Base-by-base conservation (phyloP, 768 basidiomycete species). In the Suillus tomentosus region DNA sequence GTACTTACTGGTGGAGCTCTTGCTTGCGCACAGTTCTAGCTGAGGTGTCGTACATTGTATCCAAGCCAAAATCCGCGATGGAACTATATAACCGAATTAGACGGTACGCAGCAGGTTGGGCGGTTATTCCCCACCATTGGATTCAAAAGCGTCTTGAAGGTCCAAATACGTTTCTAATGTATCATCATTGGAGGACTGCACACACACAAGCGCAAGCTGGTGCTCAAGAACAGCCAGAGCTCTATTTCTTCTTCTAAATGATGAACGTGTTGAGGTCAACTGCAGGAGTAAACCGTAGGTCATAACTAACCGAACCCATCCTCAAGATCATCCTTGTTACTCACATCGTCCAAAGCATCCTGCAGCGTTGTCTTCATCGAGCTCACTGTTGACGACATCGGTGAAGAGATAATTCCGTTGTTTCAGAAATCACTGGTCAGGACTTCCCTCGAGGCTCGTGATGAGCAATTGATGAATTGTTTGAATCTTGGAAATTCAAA, bases 101-200 rank as follows among this genome's bases (percentile, higher is more conserved):
- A 60, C 37, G 34, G 34, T 42, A 58, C 47, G 11, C 36, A 55
- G 19, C 47, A 45, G 22, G 60, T 37, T 17, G 64, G 40, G 13
- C 15, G 48, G 62, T 31, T 53, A 62, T 15, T 43, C 70, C 90
- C 65, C 68, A 93, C 93, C 80, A 71, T 95, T 95, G 74, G 89
- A 92, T 73, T 94, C 90, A 68, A 95, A 94, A 1, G 86, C 86
- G 68, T 90, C 85, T 72, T 95, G 93, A 48, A 93, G 77, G 11
- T 84, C 80, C 22, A 88, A 72, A 74, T 93, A 91, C 54, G 77
- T 74, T 43, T 81, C 79, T 66, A 86, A 79, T 10, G 81, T 81
- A 36, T 80, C 80, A 19, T 79, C 75, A 19, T 80, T 71, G 27
- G 80, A 75, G n/a, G 79, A 72, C 31, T 76, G 69, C 47, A 83